A percentile compares a stretch with the other conserved stretches of the same genome.
Evolutionary conservation across 805 yeast genomes (phyloP).

Genomic region (Danielozyma ontarioensis): DNA sequence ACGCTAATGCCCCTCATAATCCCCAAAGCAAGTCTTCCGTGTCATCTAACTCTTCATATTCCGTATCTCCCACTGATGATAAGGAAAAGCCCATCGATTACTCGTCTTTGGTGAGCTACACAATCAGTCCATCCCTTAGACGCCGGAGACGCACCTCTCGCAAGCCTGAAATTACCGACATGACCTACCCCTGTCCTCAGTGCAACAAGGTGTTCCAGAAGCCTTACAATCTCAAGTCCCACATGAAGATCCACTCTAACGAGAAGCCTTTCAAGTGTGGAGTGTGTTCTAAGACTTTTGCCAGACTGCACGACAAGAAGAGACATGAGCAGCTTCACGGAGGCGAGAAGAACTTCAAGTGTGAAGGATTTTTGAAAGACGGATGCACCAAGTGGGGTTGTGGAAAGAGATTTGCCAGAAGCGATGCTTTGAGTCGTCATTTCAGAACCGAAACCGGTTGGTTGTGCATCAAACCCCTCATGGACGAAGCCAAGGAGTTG

Average conservation of each 20-base stretch:
- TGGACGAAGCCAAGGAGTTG: conserved; percentile 48
- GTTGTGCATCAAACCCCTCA: conserved; percentile 59
- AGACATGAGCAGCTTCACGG: conserved; percentile 74
- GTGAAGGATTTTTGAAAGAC: conserved; percentile 57
- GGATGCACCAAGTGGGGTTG: conserved; percentile 69
- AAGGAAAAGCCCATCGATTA: conserved; percentile 21
- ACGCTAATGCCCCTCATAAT: neutral
- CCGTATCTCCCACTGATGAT: neutral
- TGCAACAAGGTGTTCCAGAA: conserved; percentile 45
- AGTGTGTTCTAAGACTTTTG: conserved; percentile 63
- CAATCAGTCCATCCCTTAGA: conserved; percentile 25
- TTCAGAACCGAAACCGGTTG: conserved; percentile 74
- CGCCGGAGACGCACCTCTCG: neutral
- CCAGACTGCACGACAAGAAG: conserved; percentile 71
- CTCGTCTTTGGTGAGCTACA: conserved; percentile 28
- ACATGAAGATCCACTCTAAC: conserved; percentile 51
- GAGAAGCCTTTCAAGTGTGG: conserved; percentile 68
- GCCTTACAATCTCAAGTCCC: conserved; percentile 47
- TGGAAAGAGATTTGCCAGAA: conserved; percentile 66
- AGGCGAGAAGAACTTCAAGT: conserved; percentile 64
- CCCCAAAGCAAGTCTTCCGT: neutral
- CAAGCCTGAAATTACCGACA: neutral
- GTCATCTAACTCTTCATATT: conserved; percentile 1
- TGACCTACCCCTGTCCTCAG: conserved; percentile 31
- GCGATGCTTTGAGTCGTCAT: conserved; percentile 74